Evolutionary conservation across 1,284 basidiomycete species (phyloP).

Genomic region (Mycosarcoma maydis): DNA sequence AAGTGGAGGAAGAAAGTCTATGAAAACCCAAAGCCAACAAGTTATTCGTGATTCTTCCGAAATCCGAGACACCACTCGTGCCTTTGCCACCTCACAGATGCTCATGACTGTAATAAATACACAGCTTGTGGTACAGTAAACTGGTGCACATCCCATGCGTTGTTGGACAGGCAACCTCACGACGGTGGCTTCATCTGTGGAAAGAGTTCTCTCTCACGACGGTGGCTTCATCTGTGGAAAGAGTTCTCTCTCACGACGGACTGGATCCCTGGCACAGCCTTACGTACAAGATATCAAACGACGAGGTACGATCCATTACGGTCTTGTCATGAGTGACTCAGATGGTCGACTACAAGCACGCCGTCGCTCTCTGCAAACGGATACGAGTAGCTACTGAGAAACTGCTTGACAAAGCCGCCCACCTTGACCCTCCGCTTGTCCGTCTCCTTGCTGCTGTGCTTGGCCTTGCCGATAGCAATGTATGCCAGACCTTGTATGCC

Average conservation of each 20-base stretch:
- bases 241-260: no score
- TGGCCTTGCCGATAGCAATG: slow-evolving; percentile 91
- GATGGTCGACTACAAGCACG: slow-evolving; percentile 83
- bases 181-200: no score
- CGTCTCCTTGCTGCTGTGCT: slow-evolving; percentile 86
- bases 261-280: no score
- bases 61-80: slow-evolving; percentile 1
- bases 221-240: no score
- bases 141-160: no score
- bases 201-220: no score
- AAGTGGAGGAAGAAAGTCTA: slow-evolving; percentile 7
- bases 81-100: no score
- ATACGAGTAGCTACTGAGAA: slow-evolving; percentile 82
- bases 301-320: no score
- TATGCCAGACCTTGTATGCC: slow-evolving; percentile 78
- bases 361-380: slow-evolving; percentile 94
- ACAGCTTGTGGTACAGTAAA: no score
- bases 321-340: slow-evolving; percentile 21
- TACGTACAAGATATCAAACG: background rate
- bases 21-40: slow-evolving; percentile 9
- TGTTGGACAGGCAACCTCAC: no score
- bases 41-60: no score
- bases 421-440: slow-evolving; percentile 83
- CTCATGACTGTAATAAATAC: no score
- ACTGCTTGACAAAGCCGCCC: slow-evolving; percentile 84